Conservation (phyloP, 1,284 basidiomycete genomes). For the Pascua sp. region DNA sequence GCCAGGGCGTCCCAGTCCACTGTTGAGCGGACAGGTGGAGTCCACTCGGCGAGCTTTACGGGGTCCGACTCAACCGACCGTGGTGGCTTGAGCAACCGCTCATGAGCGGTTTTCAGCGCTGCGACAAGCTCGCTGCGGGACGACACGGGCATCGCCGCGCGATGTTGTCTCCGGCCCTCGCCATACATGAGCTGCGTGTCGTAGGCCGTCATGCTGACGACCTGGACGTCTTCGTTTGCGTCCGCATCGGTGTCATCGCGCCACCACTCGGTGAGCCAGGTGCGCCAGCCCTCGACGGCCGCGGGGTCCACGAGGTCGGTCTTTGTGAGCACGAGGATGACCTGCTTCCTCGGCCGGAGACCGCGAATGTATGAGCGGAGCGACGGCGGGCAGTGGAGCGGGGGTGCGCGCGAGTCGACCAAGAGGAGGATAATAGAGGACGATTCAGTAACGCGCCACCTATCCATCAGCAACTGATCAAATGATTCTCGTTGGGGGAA, state of each 20-base stretch:
- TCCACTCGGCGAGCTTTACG: conserved; percentile 62
- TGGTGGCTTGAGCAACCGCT: conserved; percentile 67
- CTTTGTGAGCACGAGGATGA: conserved; percentile 80
- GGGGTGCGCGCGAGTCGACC: conserved; percentile 80
- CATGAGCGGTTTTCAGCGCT: conserved; percentile 65
- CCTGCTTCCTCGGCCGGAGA: conserved; percentile 54
- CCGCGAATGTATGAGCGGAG: conserved; percentile 52
- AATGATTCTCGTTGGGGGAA: not conserved
- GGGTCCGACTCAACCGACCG: conserved; percentile 56
- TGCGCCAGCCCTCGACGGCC: conserved; percentile 63
- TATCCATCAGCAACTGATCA: conserved; percentile 33
- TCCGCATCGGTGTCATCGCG: not conserved
- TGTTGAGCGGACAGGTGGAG: conserved; percentile 59
- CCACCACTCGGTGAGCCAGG: conserved; percentile 60
- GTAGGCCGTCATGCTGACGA: conserved; percentile 74
- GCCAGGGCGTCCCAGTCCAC: conserved; percentile 67
- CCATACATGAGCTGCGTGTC: conserved; percentile 52
- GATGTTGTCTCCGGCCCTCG: conserved; percentile 39
- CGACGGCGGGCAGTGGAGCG: conserved; percentile 56
- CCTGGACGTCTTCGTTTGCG: conserved; percentile 36
- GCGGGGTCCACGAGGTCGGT: conserved; percentile 66
- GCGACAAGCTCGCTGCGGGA: conserved; percentile 58
- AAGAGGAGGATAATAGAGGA: conserved; percentile 79
- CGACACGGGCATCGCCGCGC: conserved; percentile 63
- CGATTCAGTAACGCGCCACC: conserved; percentile 82